phyloP scores from a whole-genome alignment of 78 protist species.

The Monosiga brevicollis region DNA sequence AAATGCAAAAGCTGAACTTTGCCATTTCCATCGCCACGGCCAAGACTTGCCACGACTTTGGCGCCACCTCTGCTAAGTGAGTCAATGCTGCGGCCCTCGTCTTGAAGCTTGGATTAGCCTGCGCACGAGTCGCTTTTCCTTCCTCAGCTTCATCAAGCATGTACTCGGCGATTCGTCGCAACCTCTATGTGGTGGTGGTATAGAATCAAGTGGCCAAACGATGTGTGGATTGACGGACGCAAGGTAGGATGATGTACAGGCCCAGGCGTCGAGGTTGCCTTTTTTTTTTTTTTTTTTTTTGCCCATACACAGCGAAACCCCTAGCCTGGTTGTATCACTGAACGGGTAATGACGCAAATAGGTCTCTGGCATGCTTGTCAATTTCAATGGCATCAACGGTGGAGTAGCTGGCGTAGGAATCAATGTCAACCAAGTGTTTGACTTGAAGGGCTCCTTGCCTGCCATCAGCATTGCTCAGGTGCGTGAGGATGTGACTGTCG shows the following conservation, averaged over 20 bases:
- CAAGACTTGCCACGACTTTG: background rate
- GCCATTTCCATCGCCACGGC: background rate
- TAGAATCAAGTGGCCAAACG: background rate
- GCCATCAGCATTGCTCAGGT: background rate
- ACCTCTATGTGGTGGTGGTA: no score
- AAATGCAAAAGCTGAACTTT: background rate
- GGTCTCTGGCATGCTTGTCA: background rate
- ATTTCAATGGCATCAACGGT: background rate
- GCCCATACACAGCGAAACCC: no score
- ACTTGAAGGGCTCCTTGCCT: background rate
- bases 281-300: no score
- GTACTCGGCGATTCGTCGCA: background rate
- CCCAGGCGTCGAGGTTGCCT: no score
- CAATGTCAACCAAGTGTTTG: background rate
- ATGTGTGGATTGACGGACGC: background rate
- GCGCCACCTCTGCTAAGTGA: background rate
- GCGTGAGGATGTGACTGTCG: no score
- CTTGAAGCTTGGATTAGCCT: background rate
- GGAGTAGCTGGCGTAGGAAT: background rate
- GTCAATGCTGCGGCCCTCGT: background rate
- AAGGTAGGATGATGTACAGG: no score
- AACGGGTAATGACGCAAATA: no score
- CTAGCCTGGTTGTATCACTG: no score
- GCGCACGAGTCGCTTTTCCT: background rate
- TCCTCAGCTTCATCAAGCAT: background rate